These are phyloP conservation scores for Misopates orontium DNA, from an alignment of 257 asterid species.

Conservation along the genomic window DNA sequence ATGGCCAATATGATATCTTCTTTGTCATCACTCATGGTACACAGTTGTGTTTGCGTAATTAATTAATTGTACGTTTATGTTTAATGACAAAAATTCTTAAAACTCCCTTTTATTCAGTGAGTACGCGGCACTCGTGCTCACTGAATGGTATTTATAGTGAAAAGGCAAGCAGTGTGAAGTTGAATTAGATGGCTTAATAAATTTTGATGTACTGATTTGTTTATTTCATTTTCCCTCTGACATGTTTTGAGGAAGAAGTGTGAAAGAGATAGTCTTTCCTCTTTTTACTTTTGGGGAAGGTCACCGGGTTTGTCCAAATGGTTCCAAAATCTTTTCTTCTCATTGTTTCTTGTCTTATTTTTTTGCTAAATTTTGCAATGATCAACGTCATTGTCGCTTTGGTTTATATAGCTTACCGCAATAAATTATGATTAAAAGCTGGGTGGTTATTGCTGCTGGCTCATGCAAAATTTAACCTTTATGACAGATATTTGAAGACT, in stretches of 20 bases:
- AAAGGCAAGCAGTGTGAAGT: not conserved
- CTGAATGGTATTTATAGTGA: not conserved
- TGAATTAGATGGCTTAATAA: slow-evolving; percentile 16
- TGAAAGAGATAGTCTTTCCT: slow-evolving; percentile 4
- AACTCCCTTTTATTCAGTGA: too few species aligned
- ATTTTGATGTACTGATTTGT: slow-evolving; percentile 16
- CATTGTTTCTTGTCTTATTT: slow-evolving; percentile 14
- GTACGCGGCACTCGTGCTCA: too few species aligned
- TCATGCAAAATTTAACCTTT: slow-evolving; percentile 31
- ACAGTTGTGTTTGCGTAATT: slow-evolving; percentile 12
- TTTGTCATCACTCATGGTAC: slow-evolving; percentile 5
- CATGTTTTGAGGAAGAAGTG: slow-evolving; percentile 11
- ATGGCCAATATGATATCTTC: slow-evolving; percentile 1
- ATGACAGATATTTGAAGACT: slow-evolving; percentile 73
- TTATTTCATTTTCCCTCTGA: slow-evolving; percentile 14
- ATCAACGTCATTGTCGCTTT: not conserved
- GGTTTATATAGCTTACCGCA: too few species aligned
- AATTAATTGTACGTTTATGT: not conserved
- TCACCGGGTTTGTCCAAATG: slow-evolving; percentile 18
- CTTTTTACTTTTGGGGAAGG: slow-evolving; percentile 15
- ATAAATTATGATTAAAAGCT: too few species aligned
- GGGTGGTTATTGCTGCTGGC: not conserved
- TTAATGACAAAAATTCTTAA: too few species aligned
- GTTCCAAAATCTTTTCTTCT: slow-evolving; percentile 18
- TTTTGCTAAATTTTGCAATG: slow-evolving; percentile 12